These are phyloP conservation scores for Claviceps maximensis DNA, from an alignment of 2,329 filamentous ascomycete genomes.

Conservation along the genomic window DNA sequence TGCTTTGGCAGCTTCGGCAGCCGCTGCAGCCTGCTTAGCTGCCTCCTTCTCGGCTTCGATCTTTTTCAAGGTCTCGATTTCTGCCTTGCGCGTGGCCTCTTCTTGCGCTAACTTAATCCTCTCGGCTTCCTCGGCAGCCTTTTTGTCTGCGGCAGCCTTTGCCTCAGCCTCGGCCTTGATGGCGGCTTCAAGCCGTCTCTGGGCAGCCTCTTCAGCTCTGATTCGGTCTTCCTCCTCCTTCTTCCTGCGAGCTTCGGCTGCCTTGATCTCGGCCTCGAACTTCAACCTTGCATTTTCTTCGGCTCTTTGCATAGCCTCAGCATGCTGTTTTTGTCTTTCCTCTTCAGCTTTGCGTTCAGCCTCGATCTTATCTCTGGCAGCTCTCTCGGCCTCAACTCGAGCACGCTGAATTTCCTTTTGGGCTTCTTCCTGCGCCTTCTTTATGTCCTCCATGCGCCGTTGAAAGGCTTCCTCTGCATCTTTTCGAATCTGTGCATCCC, in stretches of 20 bases:
- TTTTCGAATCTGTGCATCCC: constrained; percentile 30
- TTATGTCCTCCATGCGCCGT: constrained; percentile 27
- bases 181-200: constrained; percentile 26
- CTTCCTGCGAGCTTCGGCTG: constrained; percentile 29
- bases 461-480: constrained; percentile 33
- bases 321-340: constrained; percentile 26
- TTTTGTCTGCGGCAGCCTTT: constrained; percentile 27
- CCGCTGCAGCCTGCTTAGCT: constrained; percentile 26
- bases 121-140: constrained; percentile 30
- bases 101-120: constrained; percentile 24
- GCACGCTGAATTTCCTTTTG: constrained; percentile 34
- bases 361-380: constrained; percentile 31
- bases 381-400: constrained; percentile 30
- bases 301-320: constrained; percentile 21
- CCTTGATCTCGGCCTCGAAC: constrained; percentile 27
- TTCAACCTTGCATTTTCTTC: constrained; percentile 24
- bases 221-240: constrained; percentile 25
- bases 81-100: constrained; percentile 25
- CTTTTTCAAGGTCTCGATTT: constrained; percentile 26
- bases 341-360: constrained; percentile 31
- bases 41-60: constrained; percentile 27
- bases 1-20: constrained; percentile 34
- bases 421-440: constrained; percentile 30
- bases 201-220: constrained; percentile 35
- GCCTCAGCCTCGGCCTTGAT: constrained; percentile 28